Evolutionary conservation across 2,329 filamentous ascomycete genomes (phyloP).

Genomic region (Alternaria sp.): DNA sequence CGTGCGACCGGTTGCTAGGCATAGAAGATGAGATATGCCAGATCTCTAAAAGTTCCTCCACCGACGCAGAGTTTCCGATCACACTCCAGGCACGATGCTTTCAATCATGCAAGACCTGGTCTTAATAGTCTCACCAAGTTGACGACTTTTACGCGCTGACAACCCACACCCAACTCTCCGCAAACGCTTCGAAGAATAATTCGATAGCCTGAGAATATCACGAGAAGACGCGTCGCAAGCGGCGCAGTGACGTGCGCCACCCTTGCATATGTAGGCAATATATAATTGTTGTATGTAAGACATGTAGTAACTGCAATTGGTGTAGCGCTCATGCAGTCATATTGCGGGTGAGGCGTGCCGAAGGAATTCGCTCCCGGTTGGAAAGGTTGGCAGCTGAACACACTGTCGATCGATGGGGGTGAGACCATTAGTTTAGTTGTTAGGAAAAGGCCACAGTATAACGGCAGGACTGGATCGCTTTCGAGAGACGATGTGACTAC

Average conservation of each 20-base stretch:
- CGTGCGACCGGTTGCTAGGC: not conserved
- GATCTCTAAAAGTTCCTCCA: too few species aligned
- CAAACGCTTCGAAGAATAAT: not conserved
- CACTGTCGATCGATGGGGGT: not conserved
- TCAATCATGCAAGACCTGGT: too few species aligned
- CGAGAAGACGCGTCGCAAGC: not conserved
- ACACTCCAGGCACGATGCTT: not conserved
- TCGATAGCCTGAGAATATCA: not conserved
- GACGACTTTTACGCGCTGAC: not conserved
- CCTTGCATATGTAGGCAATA: constrained; percentile 15
- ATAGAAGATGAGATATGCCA: too few species aligned
- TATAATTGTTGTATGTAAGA: constrained; percentile 5
- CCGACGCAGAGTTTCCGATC: not conserved
- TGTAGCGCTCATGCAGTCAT: constrained; percentile 7
- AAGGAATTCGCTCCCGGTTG: not conserved
- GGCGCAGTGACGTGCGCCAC: constrained; percentile 3
- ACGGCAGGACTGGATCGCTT: not conserved
- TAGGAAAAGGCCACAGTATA: not conserved
- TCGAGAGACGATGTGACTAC: not conserved
- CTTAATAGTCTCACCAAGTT: too few species aligned
- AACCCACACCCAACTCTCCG: not conserved
- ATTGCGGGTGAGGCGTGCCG: constrained; percentile 16
- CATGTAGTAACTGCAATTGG: not conserved
- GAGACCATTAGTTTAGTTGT: not conserved
- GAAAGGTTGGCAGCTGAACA: not conserved